Base-by-base conservation (phyloP, 129 eudicot species). In the Centella asiatica region DNA sequence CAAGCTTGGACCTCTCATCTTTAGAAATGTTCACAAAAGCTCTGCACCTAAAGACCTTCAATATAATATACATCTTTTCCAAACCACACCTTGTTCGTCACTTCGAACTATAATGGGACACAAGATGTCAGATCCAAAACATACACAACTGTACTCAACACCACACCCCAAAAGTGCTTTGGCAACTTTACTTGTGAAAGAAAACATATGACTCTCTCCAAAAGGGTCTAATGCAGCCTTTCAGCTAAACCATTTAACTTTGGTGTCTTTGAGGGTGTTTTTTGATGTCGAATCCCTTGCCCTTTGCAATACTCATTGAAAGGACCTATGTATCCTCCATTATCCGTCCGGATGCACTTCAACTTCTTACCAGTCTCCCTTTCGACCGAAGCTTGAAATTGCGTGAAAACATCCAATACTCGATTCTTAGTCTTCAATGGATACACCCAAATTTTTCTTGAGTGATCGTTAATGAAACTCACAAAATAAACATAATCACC, bases 341-440 rank as follows among this genome's bases (percentile, higher is more conserved):
- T 24, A 4, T 29, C 26, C 9, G 4, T 24, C 6, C 0, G n/a
- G 23, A 51, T 51, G 28, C 57, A 51, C 23, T 51, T 51, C 26
- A 59, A 9, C 46, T 6, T 59, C n/a, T 29, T 36, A 44, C 45
- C 64, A 1, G 2, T 32, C 6, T 59, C 13, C 19, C 46, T 32
- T 5, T 59, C 27, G 15, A 34, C 47, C 1, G 26, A 59, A 19
- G 47, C 64, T 18, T 59, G 46, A 33, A 33, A 59, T 3, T 59
- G n/a, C 64, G 33, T 59, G 15, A 59, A 59, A 45, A 19, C 47
- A 59, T 59, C 47, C 4, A 59, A 59, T 6, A n/a, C n/a, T n/a
- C n/a, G n/a, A n/a, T n/a, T n/a, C n/a, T n/a, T n/a, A n/a, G n/a
- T n/a, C n/a, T n/a, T n/a, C n/a, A n/a, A n/a, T n/a, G n/a, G n/a